These are phyloP conservation scores for Didymosphaeria variabile DNA, from an alignment of 2,329 filamentous ascomycete genomes.

Conservation along the genomic window DNA sequence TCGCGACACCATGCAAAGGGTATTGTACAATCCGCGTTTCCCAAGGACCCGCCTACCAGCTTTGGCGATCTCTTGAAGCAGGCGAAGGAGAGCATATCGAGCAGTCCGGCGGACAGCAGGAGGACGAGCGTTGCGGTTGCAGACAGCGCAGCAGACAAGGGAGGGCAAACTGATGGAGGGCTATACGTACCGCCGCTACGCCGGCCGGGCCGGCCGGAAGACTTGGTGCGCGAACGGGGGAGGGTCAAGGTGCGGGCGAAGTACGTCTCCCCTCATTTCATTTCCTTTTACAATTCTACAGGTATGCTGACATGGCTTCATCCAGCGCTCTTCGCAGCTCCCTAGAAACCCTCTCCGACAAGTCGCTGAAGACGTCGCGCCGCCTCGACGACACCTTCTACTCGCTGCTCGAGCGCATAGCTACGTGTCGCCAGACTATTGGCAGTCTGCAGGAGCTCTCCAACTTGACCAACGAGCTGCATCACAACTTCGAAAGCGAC, in stretches of 20 bases:
- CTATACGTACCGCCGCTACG: conserved; percentile 20
- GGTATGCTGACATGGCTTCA: conserved; percentile 27
- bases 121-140: conserved; percentile 36
- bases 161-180: conserved; percentile 20
- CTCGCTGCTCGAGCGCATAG: conserved; percentile 74
- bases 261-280: conserved; percentile 33
- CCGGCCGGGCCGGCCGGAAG: conserved; percentile 48
- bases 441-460: conserved; percentile 73
- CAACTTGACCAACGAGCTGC: conserved; percentile 65
- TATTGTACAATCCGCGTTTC: conserved; percentile 55
- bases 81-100: conserved; percentile 41
- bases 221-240: conserved; percentile 50
- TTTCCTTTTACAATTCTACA: background rate
- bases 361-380: conserved; percentile 70
- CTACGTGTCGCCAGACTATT: conserved; percentile 70
- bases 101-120: conserved; percentile 34
- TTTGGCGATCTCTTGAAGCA: conserved; percentile 55
- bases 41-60: conserved; percentile 55
- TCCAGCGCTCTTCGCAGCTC: conserved; percentile 51
- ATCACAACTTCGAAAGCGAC: conserved; percentile 67
- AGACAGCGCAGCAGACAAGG: conserved; percentile 20
- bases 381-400: conserved; percentile 79
- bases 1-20: conserved; percentile 51
- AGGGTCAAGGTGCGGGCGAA: conserved; percentile 48
- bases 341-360: conserved; percentile 61